These are phyloP conservation scores for Jasminum sambac DNA, from an alignment of 257 asterid genomes.

Conservation along the genomic window DNA sequence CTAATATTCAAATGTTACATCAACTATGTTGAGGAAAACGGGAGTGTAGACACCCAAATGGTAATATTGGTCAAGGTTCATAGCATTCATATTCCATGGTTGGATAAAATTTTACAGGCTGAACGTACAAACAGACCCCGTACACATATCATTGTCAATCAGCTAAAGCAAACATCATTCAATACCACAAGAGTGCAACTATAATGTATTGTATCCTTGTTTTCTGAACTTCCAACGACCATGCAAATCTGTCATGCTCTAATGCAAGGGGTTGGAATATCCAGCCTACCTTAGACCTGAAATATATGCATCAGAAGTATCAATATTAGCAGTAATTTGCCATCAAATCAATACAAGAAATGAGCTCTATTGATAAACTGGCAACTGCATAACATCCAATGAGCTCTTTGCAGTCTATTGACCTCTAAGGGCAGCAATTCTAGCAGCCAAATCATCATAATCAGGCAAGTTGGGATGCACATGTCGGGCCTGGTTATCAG, in stretches of 20 bases:
- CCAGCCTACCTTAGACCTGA: background rate
- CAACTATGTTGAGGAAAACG: no score
- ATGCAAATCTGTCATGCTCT: background rate
- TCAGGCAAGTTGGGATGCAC: conserved; percentile 97
- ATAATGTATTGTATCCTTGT: background rate
- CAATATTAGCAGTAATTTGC: background rate
- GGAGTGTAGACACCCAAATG: background rate
- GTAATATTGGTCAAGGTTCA: background rate
- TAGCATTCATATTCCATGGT: background rate
- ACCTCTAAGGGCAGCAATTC: conserved; percentile 85
- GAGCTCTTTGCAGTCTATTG: conserved; percentile 28
- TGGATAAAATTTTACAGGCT: background rate
- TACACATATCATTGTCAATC: background rate
- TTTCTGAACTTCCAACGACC: background rate
- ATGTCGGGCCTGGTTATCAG: conserved; percentile 68
- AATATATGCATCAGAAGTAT: background rate
- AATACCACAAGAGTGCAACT: background rate
- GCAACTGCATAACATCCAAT: background rate
- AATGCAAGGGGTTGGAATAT: background rate
- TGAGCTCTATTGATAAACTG: conserved; percentile 1
- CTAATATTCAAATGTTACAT: no score
- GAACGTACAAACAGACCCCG: background rate
- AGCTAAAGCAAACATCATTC: background rate
- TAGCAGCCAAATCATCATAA: conserved; percentile 89
- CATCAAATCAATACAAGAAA: background rate